Evolutionary conservation across 2,329 filamentous ascomycete species (phyloP), one percentile per base, ranked within the genome.

Genomic region (Penicillium oxalicum): DNA sequence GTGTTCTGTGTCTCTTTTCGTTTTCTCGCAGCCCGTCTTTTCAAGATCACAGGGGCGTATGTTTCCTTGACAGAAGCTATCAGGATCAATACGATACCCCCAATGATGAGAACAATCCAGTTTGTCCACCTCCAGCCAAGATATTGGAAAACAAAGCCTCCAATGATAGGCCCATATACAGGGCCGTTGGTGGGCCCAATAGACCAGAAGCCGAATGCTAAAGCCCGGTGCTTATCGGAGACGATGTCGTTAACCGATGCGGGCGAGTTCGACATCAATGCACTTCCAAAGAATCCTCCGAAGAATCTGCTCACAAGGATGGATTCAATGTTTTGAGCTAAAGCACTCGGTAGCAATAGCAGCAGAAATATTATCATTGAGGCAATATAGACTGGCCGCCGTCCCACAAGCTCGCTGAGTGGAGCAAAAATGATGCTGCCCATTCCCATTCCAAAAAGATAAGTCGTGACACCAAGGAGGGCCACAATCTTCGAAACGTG

Each of bases 101-200:
- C 77, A 8, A 87, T 75, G 47, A 93, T 90, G 57, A 91, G 70
- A 12, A 85, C 78, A n/a, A 91, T 74, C 86, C 87, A 94, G 60
- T 87, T 87, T 6, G 83, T 83, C 87, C 88, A 95, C 29, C 88
- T 72, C 89, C 90, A 95, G 3, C 88, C 88, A 2, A 91, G 71
- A 53, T 67, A 68, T 49, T 71, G 55, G 5, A 71, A 86, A 0
- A 86, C 78, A 56, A 93, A 91, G 0, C 88, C 89, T 7, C 88
- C 88, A 25, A 94, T 83, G 0, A 89, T 68, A 0, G 85, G 83
- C 0, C 84, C 82, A 34, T 80, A 75, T 0, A 68, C 69, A 18
- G 67, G 85, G 4, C 85, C 89, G 60, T 94, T 94, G 65, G 93
- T 79, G 0, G 89, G 88, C 0, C 87, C 89, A 46, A 95, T 82